These are phyloP conservation scores for Phytophthora rubi DNA, from an alignment of 352 stramenopile genomes.

Conservation along the genomic window DNA sequence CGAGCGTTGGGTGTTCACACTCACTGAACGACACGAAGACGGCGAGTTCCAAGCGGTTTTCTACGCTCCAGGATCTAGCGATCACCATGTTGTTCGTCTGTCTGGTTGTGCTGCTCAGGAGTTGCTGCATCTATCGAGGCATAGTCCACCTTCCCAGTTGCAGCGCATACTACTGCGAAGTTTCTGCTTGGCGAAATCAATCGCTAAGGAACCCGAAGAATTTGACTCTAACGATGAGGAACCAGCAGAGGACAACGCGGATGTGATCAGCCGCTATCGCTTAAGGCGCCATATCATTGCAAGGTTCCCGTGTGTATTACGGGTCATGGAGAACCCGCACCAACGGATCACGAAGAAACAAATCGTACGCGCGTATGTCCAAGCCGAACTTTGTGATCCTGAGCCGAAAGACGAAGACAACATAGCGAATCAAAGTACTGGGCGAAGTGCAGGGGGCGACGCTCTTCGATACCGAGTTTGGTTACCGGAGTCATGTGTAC, in stretches of 20 bases:
- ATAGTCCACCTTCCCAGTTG: conserved; percentile 22
- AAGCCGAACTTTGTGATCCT: conserved; percentile 53
- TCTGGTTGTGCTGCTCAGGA: conserved; percentile 19
- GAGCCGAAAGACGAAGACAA: conserved; percentile 4
- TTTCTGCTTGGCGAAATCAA: conserved; percentile 17
- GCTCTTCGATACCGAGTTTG: conserved; percentile 50
- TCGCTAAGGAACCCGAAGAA: not conserved
- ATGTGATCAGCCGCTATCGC: conserved; percentile 17
- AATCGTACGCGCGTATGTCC: conserved; percentile 56
- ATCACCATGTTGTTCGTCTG: conserved; percentile 10
- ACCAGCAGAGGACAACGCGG: not conserved
- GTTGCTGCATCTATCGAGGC: conserved; percentile 27
- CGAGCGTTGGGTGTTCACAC: conserved; percentile 34
- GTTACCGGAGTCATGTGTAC: conserved; percentile 55
- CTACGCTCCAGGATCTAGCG: conserved; percentile 28
- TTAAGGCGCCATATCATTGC: conserved; percentile 38
- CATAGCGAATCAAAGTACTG: not conserved
- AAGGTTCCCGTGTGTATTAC: conserved; percentile 55
- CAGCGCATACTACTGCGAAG: conserved; percentile 16
- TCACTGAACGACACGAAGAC: conserved; percentile 28
- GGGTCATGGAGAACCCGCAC: conserved; percentile 40
- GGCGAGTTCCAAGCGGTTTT: conserved; percentile 32
- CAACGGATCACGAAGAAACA: conserved; percentile 47
- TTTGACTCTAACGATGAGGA: conserved; percentile 10
- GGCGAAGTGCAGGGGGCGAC: not conserved